A percentile compares a stretch with the other conserved stretches of the same genome.
These are phyloP conservation scores for Osmanthus fragrans DNA, from an alignment of 257 asterid genomes.

Conservation along the genomic window DNA sequence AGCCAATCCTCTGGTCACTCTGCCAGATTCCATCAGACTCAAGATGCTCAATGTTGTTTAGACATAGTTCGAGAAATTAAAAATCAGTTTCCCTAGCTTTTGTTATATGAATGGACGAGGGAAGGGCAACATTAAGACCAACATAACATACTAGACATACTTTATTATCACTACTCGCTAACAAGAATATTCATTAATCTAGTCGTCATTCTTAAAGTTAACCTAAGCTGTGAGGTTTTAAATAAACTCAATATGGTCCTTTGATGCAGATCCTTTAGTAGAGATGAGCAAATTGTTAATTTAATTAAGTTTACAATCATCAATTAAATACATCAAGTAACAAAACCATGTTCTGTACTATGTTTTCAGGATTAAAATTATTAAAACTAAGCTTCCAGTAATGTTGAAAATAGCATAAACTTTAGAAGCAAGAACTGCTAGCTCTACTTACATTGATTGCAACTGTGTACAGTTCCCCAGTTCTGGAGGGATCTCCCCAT, in stretches of 20 bases:
- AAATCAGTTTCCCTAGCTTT: slow-evolving; percentile 12
- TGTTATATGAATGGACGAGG: slow-evolving; percentile 15
- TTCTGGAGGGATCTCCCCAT: slow-evolving; percentile 86
- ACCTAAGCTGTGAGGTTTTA: neutral
- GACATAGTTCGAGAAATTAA: slow-evolving; percentile 3
- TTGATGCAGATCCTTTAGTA: slow-evolving; percentile 1
- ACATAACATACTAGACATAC: slow-evolving; percentile 15
- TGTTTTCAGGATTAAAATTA: slow-evolving; percentile 3
- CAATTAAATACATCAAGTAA: slow-evolving; percentile 4
- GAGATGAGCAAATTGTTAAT: slow-evolving; percentile 8
- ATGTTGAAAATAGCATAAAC: slow-evolving; percentile 17
- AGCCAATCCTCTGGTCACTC: slow-evolving; percentile 9
- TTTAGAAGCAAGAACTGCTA: slow-evolving; percentile 5
- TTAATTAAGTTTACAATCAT: slow-evolving; percentile 2
- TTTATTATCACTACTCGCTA: slow-evolving; percentile 8
- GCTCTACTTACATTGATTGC: slow-evolving; percentile 75
- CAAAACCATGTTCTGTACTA: slow-evolving; percentile 1
- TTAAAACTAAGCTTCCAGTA: slow-evolving; percentile 14
- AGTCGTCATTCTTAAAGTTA: neutral
- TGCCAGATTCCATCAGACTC: slow-evolving; percentile 9
- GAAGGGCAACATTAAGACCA: slow-evolving; percentile 8
- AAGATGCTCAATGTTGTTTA: neutral
- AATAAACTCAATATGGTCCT: neutral
- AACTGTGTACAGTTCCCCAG: slow-evolving; percentile 83
- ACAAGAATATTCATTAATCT: neutral